Base-by-base conservation (phyloP, 169 alveolate genomes). In the Plasmodium chabaudi region DNA sequence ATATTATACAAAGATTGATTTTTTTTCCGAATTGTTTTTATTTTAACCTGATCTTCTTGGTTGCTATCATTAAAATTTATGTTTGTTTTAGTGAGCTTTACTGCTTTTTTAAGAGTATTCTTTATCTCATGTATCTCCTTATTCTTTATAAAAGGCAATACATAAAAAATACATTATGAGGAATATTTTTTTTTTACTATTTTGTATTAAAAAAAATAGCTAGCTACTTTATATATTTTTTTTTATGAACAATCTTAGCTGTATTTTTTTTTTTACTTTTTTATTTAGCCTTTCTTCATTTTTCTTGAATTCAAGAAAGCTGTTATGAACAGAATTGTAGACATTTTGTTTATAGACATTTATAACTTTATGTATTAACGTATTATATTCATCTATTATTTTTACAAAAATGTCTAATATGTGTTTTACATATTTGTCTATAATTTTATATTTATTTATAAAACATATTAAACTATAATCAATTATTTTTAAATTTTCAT, bases 381-480 rank as follows among this genome's bases (percentile, higher is more conserved):
- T 61, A 47, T 77, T 67, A n/a, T 77, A 77, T 63, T 77, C 77
- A 61, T 77, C 67, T n/a, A 63, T 51, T 55, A 59, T 64, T 9
- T 63, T 21, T 63, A 42, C 69, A 53, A 65, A 77, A 23, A 77
- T 49, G 19, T 65, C 57, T 44, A 56, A 42, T 13, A 77, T 27
- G 7, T 68, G 55, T 49, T 77, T 47, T 39, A 64, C 25, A 17
- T 77, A 77, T 46, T 51, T 77, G 47, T 77, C 64, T 10, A 77
- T 56, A 42, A 77, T 51, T 64, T 25, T 64, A n/a, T 77, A 77
- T 56, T 77, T 77, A 23, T 77, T 61, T 49, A 68, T 23, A 53
- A 77, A 49, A 25, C 88, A 77, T 77, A 77, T 77, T 49, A 77
- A 49, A 56, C 72, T 51, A 46, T 77, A 77, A 56, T 77, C 88